phyloP scores from a whole-genome alignment of 805 yeast genomes.

The Wickerhamomyces silvicola region DNA sequence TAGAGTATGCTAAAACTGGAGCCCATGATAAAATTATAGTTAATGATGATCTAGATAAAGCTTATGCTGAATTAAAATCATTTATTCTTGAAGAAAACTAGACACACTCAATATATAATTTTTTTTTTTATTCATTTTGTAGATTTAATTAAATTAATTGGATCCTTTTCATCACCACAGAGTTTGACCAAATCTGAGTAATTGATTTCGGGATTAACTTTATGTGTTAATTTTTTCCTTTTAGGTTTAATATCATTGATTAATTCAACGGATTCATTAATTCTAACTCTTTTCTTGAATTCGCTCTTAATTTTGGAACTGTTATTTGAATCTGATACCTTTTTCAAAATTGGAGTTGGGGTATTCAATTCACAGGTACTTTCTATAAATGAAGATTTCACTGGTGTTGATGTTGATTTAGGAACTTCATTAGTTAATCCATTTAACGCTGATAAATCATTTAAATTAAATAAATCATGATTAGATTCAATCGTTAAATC shows the following conservation, averaged over 20 bases:
- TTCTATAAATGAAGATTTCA: conserved; percentile 2
- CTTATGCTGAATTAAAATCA: conserved; percentile 72
- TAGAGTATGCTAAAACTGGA: conserved; percentile 84
- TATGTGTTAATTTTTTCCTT: conserved; percentile 3
- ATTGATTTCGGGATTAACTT: conserved; percentile 1
- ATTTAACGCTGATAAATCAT: too few species aligned
- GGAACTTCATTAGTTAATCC: too few species aligned
- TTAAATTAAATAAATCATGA: conserved; percentile 1
- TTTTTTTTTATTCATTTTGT: not conserved
- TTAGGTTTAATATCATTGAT: not conserved
- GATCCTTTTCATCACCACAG: conserved; percentile 15
- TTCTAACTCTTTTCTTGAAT: conserved; percentile 13
- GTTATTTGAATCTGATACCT: not conserved
- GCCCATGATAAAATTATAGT: conserved; percentile 87
- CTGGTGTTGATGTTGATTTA: conserved; percentile 22
- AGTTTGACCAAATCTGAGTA: conserved; percentile 6
- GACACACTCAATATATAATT: conserved; percentile 1
- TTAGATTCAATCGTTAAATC: too few species aligned
- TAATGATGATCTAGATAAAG: conserved; percentile 86
- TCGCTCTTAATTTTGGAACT: not conserved
- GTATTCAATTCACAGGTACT: conserved; percentile 1
- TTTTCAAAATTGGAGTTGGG: not conserved
- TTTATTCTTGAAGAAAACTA: conserved; percentile 50
- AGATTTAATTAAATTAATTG: conserved; percentile 9
- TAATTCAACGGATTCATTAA: conserved; percentile 12